Base-by-base conservation (phyloP, 2,329 filamentous ascomycete species). In the Talaromyces rugulosus region DNA sequence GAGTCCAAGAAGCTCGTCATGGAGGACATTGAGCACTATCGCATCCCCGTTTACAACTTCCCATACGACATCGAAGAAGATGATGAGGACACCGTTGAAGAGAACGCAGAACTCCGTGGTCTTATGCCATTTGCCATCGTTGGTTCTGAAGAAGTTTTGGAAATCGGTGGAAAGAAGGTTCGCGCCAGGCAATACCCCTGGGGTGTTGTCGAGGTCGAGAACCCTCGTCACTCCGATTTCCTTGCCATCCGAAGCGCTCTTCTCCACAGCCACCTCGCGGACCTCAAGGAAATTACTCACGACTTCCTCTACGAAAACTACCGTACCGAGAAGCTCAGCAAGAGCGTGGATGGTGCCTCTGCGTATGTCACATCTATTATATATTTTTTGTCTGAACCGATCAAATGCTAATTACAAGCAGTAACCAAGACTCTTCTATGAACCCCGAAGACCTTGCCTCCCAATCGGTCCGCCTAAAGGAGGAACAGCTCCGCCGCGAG, bases 231-330 rank as follows among this genome's bases (percentile, higher is more conserved):
- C 83, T 97, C 93, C 55, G 95, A 99, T 79, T 99, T 99, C 85
- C 82, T 99, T 68, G 95, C 95, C 67, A 96, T 99, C 75, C 89
- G 95, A 76, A 97, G 93, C 63, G 95, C 95, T 61, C 88, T 99
- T 62, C 86, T 99, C 65, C 95, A 99, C 85, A 97, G 92, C 81
- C 95, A 99, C 83, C 82, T 99, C 75, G 95, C 95, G 65, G 95
- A 99, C 78, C 82, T 99, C 73, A 99, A 99, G 88, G 95, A 99
- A 80, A 99, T 99, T 75, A 99, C 95, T 58, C 95, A 99, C 80
- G 95, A 99, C 80, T 99, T 99, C 89, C 83, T 99, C 67, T 99
- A 99, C 82, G 95, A 99, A 79, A 99, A 99, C 83, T 99, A 99
- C 86, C 92, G 95, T 92, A 99, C 95, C 74, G 95, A 99, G 90